Evolutionary conservation across 2,329 filamentous ascomycete species (phyloP).

Genomic region (Elsinoe necatrix): DNA sequence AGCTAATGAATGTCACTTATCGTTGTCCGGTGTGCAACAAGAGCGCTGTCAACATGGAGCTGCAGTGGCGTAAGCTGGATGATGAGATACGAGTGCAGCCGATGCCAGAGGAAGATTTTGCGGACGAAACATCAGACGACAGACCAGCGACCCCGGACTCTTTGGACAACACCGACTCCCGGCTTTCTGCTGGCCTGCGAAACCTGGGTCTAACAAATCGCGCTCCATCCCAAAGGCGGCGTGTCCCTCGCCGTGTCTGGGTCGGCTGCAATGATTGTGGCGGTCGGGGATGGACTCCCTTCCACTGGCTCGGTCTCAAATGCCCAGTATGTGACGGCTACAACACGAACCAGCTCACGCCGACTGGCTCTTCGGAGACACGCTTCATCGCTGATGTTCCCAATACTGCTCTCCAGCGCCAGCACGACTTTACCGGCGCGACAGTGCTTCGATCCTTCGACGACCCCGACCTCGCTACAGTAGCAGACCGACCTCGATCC

Average conservation of each 20-base stretch:
- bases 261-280: conserved; percentile 94
- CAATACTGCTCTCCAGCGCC: conserved; percentile 20
- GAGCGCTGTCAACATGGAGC: conserved; percentile 95
- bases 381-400: conserved; percentile 23
- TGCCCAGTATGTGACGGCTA: conserved; percentile 56
- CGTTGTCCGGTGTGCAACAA: conserved; percentile 96
- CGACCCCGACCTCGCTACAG: conserved; percentile 1
- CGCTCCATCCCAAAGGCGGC: conserved; percentile 7
- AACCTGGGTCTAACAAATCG: not conserved
- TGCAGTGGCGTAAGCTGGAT: conserved; percentile 84
- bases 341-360: conserved; percentile 43
- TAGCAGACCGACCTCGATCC: not conserved
- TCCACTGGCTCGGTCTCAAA: conserved; percentile 92
- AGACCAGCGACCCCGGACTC: conserved; percentile 1
- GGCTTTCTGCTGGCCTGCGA: not conserved
- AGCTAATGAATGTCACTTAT: conserved; percentile 84
- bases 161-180: not conserved
- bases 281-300: conserved; percentile 73
- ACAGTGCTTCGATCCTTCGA: conserved; percentile 23
- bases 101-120: conserved; percentile 57
- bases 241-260: conserved; percentile 48
- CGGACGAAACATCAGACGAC: conserved; percentile 24
- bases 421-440: conserved; percentile 31
- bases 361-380: conserved; percentile 32
- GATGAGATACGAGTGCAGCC: conserved; percentile 80